A percentile compares a stretch with the other conserved stretches of the same genome.
Conservation (phyloP, 352 stramenopile genomes). For the Phytophthora fragariae region DNA sequence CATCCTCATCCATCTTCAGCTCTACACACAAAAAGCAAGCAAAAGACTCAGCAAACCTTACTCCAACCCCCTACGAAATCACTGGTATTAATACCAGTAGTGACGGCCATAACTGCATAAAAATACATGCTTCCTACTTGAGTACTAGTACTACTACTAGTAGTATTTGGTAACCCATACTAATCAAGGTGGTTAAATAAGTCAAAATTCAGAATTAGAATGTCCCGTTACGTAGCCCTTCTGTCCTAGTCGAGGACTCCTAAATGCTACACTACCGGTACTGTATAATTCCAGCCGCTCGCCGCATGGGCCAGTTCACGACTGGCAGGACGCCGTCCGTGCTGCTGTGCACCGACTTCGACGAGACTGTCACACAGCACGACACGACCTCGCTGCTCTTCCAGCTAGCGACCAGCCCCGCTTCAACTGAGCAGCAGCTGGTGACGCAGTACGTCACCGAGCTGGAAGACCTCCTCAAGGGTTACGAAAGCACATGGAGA, state of each 20-base stretch:
- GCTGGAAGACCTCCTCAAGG: constrained; percentile 18
- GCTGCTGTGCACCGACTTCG: constrained; percentile 78
- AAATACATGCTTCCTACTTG: no score
- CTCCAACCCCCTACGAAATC: background rate
- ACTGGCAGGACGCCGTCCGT: constrained; percentile 14
- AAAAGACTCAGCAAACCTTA: background rate
- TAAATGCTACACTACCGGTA: no score
- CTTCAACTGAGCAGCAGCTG: constrained; percentile 29
- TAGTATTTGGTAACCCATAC: no score
- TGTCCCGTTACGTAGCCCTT: no score
- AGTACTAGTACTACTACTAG: no score
- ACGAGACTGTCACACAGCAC: constrained; percentile 67
- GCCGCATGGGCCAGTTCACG: background rate
- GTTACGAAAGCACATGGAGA: constrained; percentile 20
- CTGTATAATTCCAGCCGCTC: no score
- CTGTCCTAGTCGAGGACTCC: no score
- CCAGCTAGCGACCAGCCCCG: constrained; percentile 28
- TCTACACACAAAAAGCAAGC: constrained; percentile 41
- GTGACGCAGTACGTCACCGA: constrained; percentile 50
- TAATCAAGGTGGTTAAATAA: no score
- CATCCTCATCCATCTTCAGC: constrained; percentile 45
- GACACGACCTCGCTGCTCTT: constrained; percentile 76
- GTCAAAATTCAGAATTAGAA: no score
- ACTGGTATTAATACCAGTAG: no score
- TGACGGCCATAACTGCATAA: no score